A percentile compares a stretch with the other conserved stretches of the same genome.
Conservation (phyloP, 2,329 filamentous ascomycete species). For the Truncatella angustata region DNA sequence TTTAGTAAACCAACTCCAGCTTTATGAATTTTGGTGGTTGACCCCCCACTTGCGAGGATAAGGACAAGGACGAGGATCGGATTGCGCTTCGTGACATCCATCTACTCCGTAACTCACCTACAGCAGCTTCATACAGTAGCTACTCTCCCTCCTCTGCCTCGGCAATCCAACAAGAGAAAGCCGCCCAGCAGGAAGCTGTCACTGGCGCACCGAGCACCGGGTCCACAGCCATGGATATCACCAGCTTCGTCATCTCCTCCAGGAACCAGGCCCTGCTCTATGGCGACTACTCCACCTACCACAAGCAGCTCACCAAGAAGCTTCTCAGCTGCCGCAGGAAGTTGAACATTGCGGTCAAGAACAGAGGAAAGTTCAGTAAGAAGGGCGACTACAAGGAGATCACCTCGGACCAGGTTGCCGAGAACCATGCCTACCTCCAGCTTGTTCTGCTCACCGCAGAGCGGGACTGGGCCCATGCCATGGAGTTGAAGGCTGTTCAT, state of each 20-base stretch:
- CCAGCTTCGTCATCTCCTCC: constrained; percentile 74
- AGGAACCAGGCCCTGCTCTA: constrained; percentile 82
- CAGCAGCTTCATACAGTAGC: no score
- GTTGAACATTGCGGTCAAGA: constrained; percentile 78
- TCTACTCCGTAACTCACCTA: no score
- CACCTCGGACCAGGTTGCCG: constrained; percentile 71
- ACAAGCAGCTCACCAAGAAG: constrained; percentile 73
- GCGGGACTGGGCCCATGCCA: constrained; percentile 91
- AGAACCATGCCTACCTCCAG: constrained; percentile 75
- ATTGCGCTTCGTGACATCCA: no score
- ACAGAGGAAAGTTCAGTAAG: constrained; percentile 79
- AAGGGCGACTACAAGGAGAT: constrained; percentile 55
- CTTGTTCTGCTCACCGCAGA: constrained; percentile 85
- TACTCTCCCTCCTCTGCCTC: no score
- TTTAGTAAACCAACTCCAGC: not conserved
- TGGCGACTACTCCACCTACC: constrained; percentile 86
- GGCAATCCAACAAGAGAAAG: no score
- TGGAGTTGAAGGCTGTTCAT: constrained; percentile 87
- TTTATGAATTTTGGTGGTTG: not conserved
- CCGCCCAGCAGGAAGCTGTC: not conserved
- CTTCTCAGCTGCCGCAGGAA: constrained; percentile 82
- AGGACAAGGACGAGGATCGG: no score
- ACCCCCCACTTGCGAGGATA: no score
- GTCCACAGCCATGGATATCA: constrained; percentile 74
- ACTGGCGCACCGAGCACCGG: not conserved